Evolutionary conservation across 176 grass and related monocot genomes (phyloP).

Genomic region (Oryza officinalis): DNA sequence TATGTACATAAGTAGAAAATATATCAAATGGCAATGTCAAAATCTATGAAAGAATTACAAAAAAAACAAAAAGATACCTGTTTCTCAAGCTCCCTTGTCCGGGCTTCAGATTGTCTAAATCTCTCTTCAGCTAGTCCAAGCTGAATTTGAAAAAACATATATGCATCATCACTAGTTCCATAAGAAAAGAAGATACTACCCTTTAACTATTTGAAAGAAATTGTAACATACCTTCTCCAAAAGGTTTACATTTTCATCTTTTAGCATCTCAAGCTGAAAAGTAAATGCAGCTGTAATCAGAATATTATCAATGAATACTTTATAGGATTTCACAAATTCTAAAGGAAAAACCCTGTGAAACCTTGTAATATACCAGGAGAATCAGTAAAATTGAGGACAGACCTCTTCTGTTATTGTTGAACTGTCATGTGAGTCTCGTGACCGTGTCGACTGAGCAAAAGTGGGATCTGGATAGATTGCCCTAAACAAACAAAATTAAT

Average conservation of each 20-base stretch:
- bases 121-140: conserved; percentile 76
- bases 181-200: not conserved
- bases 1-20: not conserved
- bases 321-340: not conserved
- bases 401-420: conserved; percentile 87
- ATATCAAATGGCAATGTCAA: not conserved
- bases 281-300: conserved; percentile 20
- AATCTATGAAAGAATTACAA: not conserved
- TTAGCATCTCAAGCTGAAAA: conserved; percentile 90
- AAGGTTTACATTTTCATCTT: conserved; percentile 95
- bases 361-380: not conserved
- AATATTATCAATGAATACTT: conserved; percentile 2
- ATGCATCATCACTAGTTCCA: conserved; percentile 22
- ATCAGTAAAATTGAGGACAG: conserved; percentile 15
- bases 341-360: not conserved
- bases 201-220: conserved; percentile 13
- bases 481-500: conserved; percentile 28
- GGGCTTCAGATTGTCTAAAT: conserved; percentile 83
- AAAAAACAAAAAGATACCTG: conserved; percentile 48
- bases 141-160: conserved; percentile 56
- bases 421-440: conserved; percentile 55
- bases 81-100: conserved; percentile 82
- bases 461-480: conserved; percentile 49
- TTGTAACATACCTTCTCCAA: conserved; percentile 63
- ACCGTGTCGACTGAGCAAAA: conserved; percentile 41